Evolutionary conservation across 148 eudicot species (phyloP), one percentile per base, ranked within the genome.

Genomic region (Chenopodium album): DNA sequence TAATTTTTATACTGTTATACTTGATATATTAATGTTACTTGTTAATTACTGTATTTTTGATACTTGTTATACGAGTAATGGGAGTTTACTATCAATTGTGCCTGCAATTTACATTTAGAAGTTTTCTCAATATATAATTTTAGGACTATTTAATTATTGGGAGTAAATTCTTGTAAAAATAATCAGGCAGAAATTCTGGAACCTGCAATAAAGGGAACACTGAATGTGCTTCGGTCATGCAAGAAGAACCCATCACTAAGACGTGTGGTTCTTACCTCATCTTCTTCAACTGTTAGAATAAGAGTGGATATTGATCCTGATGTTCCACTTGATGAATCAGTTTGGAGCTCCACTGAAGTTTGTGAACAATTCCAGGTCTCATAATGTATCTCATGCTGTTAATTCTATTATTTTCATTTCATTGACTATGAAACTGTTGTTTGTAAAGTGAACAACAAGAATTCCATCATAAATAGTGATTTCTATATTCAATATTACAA

Each of bases 191-290:
- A 91, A 72, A 94, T 94, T 84, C 60, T 96, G 82, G 89, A 80
- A 63, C 99, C 99, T n/a, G 99, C 99, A 4, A 79, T 96, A 23
- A 87, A 89, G 68, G 99, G 99, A 20, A 96, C 99, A 9, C 73
- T 96, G 88, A 96, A 96, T 48, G 95, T 96, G 78, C 85, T 96
- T 9, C 84, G 92, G 19, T 94, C 99, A 28, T 96, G 99, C 87
- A 92, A 89, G 84, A 92, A 84, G 85, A 96, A 89, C 75, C 94
- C 97, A 29, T 89, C 89, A 1, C 80, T 96, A 60, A 92, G 80
- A 83, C 98, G 98, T 0, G 94, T 96, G 73, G 93, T 96, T 72
- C 86, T 96, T 70, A 96, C 99, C 19, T 96, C 99, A 23, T 96
- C 99, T 73, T 91, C 99, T 32, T 90, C 98, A 19, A 87, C 99